A percentile compares a stretch with the other conserved stretches of the same genome.
phyloP scores from a whole-genome alignment of 305 asterid species.

The Solanum hybrid region DNA sequence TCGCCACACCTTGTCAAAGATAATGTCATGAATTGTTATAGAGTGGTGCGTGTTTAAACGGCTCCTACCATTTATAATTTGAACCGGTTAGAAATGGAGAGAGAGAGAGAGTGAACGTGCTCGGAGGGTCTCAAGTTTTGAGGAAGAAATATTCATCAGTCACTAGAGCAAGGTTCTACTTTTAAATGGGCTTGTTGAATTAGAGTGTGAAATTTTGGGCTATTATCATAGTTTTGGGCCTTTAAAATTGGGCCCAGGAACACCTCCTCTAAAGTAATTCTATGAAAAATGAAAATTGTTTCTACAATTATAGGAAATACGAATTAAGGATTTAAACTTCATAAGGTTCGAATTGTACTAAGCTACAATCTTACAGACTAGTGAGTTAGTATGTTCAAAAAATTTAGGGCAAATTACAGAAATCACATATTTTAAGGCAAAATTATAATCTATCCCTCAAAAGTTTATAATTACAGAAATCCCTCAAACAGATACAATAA shows the following conservation, averaged over 20 bases:
- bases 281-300: not conserved
- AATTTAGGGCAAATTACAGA: too few relatives aligned
- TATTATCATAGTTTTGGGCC: not conserved
- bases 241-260: not conserved
- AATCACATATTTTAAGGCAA: too few relatives aligned
- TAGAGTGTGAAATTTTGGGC: not conserved
- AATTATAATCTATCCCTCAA: too few relatives aligned
- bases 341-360: not conserved
- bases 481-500: too few relatives aligned
- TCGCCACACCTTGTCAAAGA: not conserved
- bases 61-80: not conserved
- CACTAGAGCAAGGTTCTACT: not conserved
- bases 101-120: not conserved
- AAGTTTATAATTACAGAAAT: too few relatives aligned
- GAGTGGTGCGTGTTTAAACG: not conserved
- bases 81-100: not conserved
- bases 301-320: not conserved
- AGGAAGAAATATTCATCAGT: not conserved
- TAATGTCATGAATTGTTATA: not conserved
- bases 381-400: not conserved
- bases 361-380: not conserved
- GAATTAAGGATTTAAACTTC: not conserved
- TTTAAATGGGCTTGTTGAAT: not conserved
- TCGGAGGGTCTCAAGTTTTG: not conserved
- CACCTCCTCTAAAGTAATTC: not conserved